Percentiles rank a stretch among this genome's conserved stretches.
Conservation (phyloP, 2,329 filamentous ascomycete genomes). For the Nemania sp. region DNA sequence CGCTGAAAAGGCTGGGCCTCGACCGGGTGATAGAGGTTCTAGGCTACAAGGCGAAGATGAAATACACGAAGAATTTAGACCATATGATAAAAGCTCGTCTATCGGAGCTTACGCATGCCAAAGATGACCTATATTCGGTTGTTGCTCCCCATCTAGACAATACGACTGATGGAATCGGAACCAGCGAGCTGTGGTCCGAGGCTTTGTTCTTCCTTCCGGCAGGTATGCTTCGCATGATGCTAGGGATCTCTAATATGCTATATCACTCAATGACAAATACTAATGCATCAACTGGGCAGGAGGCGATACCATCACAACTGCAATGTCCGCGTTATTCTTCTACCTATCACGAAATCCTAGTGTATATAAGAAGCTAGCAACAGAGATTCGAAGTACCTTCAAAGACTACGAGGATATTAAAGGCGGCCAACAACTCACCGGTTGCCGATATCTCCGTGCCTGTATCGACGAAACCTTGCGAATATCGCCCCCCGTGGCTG, state of each 20-base stretch:
- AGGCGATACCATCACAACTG: slow-evolving; percentile 23
- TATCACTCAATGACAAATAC: background rate
- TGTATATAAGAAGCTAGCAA: slow-evolving; percentile 10
- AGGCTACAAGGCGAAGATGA: slow-evolving; percentile 2
- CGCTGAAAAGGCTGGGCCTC: slow-evolving; percentile 26
- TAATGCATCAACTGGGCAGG: background rate
- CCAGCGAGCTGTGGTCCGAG: slow-evolving; percentile 36
- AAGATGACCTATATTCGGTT: slow-evolving; percentile 37
- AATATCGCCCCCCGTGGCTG: slow-evolving; percentile 15
- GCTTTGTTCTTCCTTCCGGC: slow-evolving; percentile 32
- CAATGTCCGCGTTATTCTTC: slow-evolving; percentile 22
- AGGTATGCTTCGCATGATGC: background rate
- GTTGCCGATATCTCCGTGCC: slow-evolving; percentile 31
- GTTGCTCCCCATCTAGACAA: slow-evolving; percentile 23
- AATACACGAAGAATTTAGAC: slow-evolving; percentile 24
- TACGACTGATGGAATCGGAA: background rate
- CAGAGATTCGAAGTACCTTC: slow-evolving; percentile 28
- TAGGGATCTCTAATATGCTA: background rate
- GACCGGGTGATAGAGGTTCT: slow-evolving; percentile 17
- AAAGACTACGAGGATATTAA: background rate
- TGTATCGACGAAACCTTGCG: slow-evolving; percentile 35
- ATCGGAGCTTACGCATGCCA: slow-evolving; percentile 20
- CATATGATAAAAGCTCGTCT: slow-evolving; percentile 33
- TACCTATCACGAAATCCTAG: slow-evolving; percentile 24
- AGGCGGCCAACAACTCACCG: slow-evolving; percentile 15